Conservation (phyloP, 164 flowering plant species). For the Chloranthus sessilifolius region DNA sequence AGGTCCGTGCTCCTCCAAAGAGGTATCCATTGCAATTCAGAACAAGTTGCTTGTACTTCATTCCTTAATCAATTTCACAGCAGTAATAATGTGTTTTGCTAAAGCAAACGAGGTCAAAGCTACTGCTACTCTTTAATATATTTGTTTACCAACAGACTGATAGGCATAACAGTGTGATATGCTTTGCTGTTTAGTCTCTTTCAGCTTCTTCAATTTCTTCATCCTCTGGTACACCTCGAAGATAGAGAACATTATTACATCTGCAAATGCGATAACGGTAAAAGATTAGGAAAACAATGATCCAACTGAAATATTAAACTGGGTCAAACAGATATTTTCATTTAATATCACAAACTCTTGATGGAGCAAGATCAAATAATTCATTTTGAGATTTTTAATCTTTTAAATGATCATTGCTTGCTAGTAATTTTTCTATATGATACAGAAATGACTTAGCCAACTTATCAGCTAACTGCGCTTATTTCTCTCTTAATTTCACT, state of each 20-base stretch:
- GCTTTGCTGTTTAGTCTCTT: conserved; percentile 35
- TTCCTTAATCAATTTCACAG: no score
- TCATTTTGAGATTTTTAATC: not conserved
- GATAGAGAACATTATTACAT: conserved; percentile 82
- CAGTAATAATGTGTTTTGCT: no score
- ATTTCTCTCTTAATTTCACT: not conserved
- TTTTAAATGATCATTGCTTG: not conserved
- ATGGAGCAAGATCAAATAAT: not conserved
- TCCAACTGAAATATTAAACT: not conserved
- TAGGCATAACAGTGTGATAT: no score
- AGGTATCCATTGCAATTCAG: no score
- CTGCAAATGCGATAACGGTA: conserved; percentile 25
- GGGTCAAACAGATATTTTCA: not conserved
- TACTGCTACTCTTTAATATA: no score
- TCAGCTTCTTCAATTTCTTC: conserved; percentile 77
- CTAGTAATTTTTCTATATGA: not conserved
- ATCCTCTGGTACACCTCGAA: conserved; percentile 82
- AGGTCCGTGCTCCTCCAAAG: no score
- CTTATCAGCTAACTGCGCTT: not conserved
- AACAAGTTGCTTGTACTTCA: no score
- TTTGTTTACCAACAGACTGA: no score
- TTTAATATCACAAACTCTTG: not conserved
- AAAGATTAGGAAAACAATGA: no score
- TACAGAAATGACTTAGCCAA: not conserved
- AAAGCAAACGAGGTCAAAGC: no score